Conservation (phyloP, 2,329 filamentous ascomycete genomes). For the Aspergillus awamori region DNA sequence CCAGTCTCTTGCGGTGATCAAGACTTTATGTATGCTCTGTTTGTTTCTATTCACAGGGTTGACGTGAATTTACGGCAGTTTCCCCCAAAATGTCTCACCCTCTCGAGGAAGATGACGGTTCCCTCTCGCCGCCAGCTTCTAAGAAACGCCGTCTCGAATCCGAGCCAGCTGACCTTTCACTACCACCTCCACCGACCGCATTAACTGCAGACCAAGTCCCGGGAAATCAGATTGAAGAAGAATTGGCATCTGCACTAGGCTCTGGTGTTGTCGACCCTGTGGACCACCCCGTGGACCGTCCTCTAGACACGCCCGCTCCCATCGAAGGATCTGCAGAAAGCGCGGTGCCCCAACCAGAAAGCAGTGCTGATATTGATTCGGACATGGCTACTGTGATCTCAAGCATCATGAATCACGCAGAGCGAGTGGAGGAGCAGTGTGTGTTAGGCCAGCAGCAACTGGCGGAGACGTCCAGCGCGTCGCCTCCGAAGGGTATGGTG, state of each 20-base stretch:
- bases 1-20: not conserved
- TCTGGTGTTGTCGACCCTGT: constrained; percentile 32
- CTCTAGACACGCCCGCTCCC: constrained; percentile 27
- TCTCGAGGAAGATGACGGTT: constrained; percentile 40
- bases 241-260: constrained; percentile 40
- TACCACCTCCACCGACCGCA: constrained; percentile 19
- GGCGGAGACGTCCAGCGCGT: constrained; percentile 31
- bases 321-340: constrained; percentile 23
- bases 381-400: constrained; percentile 46
- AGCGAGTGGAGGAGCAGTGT: constrained; percentile 45
- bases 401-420: constrained; percentile 48
- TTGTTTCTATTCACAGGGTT: not conserved
- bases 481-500: constrained; percentile 37
- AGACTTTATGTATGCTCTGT: not conserved
- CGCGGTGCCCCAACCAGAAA: constrained; percentile 22
- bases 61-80: constrained; percentile 17
- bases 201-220: constrained; percentile 28
- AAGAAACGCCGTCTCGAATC: constrained; percentile 46
- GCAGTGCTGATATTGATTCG: constrained; percentile 31
- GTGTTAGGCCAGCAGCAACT: constrained; percentile 40
- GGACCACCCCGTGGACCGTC: constrained; percentile 16
- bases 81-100: constrained; percentile 37
- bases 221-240: constrained; percentile 40
- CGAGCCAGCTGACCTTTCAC: constrained; percentile 27
- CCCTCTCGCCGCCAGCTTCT: constrained; percentile 37